phyloP scores from a whole-genome alignment of 495 filamentous ascomycete species.

The Glutinoglossum americanum region DNA sequence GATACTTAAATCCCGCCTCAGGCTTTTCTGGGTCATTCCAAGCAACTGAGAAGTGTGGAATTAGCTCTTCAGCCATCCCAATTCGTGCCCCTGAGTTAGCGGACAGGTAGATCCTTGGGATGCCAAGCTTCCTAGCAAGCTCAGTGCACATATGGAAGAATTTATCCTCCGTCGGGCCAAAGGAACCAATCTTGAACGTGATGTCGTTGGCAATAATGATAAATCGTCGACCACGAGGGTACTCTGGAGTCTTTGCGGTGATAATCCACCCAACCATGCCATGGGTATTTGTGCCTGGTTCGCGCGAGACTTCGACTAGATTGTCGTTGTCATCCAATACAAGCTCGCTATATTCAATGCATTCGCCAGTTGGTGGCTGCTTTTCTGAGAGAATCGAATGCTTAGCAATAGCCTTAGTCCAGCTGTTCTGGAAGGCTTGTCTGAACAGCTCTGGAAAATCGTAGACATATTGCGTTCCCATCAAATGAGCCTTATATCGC shows the following conservation, averaged over 20 bases:
- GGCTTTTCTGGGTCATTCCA: constrained; percentile 78
- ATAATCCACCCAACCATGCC: constrained; percentile 99
- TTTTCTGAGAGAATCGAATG: constrained; percentile 52
- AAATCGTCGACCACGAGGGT: constrained; percentile 77
- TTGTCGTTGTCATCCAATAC: constrained; percentile 87
- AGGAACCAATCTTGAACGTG: constrained; percentile 95
- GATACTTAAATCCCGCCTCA: constrained; percentile 89
- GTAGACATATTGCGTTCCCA: constrained; percentile 98
- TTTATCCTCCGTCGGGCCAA: constrained; percentile 85
- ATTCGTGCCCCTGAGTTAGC: constrained; percentile 99
- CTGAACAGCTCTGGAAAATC: constrained; percentile 99
- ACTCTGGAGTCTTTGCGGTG: constrained; percentile 94
- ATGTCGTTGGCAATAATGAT: constrained; percentile 97
- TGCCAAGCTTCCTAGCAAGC: constrained; percentile 74
- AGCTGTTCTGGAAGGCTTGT: constrained; percentile 92
- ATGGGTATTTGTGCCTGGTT: constrained; percentile 82
- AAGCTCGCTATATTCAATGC: constrained; percentile 86
- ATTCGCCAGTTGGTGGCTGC: constrained; percentile 69
- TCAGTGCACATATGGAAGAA: constrained; percentile 99
- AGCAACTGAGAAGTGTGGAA: constrained; percentile 87
- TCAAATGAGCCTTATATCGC: constrained; percentile 95
- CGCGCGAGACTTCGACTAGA: constrained; percentile 75
- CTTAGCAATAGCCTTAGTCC: constrained; percentile 49
- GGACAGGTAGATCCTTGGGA: constrained; percentile 91
- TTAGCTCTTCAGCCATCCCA: constrained; percentile 88